Conservation (phyloP, 768 basidiomycete genomes). For the Lactarius trivialis region DNA sequence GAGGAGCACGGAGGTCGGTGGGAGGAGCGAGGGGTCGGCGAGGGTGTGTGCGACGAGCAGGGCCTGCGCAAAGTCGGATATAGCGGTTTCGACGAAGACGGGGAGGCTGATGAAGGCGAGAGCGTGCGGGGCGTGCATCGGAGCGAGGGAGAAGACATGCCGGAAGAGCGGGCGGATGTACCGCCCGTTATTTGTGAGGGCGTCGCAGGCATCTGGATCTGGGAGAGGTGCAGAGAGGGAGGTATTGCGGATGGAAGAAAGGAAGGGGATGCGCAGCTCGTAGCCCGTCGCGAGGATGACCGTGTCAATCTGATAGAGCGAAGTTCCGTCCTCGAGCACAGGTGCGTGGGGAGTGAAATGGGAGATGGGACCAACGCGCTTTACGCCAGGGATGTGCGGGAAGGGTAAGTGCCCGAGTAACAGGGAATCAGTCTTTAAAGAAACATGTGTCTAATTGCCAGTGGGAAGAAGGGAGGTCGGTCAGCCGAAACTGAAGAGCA, state of each 20-base stretch:
- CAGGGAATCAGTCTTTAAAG: background rate
- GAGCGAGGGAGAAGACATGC: conserved; percentile 47
- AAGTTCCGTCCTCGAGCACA: conserved; percentile 32
- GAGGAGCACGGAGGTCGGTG: conserved; percentile 33
- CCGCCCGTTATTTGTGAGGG: conserved; percentile 42
- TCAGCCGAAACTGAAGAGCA: background rate
- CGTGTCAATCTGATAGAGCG: background rate
- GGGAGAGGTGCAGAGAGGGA: background rate
- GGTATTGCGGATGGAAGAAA: conserved; percentile 26
- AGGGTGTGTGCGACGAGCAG: conserved; percentile 42
- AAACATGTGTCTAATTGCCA: background rate
- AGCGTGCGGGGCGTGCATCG: conserved; percentile 42
- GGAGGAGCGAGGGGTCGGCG: conserved; percentile 37
- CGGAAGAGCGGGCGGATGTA: conserved; percentile 51
- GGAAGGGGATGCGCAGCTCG: conserved; percentile 47
- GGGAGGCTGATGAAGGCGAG: conserved; percentile 52
- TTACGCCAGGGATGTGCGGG: background rate
- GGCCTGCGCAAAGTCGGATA: conserved; percentile 45
- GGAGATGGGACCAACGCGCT: background rate
- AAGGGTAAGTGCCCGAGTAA: background rate
- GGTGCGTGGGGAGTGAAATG: conserved; percentile 28
- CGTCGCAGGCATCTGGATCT: conserved; percentile 4
- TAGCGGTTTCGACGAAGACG: conserved; percentile 41
- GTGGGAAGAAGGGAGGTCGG: conserved; percentile 9
- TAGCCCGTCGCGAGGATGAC: conserved; percentile 54